Evolutionary conservation across 2,329 filamentous ascomycete species (phyloP).

Genomic region (Talaromyces amestolkiae): DNA sequence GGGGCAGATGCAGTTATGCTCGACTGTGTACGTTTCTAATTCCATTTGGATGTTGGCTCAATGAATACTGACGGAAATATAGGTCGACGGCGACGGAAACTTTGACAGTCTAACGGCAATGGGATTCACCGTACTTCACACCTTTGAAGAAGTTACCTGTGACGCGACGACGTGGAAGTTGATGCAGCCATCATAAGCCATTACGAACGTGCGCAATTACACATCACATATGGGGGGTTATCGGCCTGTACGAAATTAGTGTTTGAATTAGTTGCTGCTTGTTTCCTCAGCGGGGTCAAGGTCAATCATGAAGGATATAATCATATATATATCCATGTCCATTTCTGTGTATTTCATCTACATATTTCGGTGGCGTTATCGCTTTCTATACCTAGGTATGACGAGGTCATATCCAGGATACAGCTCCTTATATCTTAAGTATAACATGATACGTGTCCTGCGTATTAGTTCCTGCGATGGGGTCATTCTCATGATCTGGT

Average conservation of each 20-base stretch:
- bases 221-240: background rate
- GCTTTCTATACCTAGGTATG: background rate
- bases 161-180: slow-evolving; percentile 62
- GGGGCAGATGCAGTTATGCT: slow-evolving; percentile 70
- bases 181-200: slow-evolving; percentile 40
- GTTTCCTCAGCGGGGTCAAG: background rate
- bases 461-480: too few relatives aligned
- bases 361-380: background rate
- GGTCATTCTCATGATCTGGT: too few relatives aligned
- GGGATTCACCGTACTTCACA: slow-evolving; percentile 76
- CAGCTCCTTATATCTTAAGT: too few relatives aligned
- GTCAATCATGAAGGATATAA: background rate
- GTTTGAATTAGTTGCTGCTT: background rate
- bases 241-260: background rate
- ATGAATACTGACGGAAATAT: slow-evolving; percentile 8
- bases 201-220: background rate
- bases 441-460: too few relatives aligned
- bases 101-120: slow-evolving; percentile 72
- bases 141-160: slow-evolving; percentile 76
- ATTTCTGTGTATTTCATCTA: slow-evolving; percentile 4
- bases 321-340: background rate
- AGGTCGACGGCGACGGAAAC: slow-evolving; percentile 70
- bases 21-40: slow-evolving; percentile 66
- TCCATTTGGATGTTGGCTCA: background rate
- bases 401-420: too few relatives aligned